These are phyloP conservation scores for Ogataea corticis DNA, from an alignment of 805 yeast genomes.

Conservation along the genomic window DNA sequence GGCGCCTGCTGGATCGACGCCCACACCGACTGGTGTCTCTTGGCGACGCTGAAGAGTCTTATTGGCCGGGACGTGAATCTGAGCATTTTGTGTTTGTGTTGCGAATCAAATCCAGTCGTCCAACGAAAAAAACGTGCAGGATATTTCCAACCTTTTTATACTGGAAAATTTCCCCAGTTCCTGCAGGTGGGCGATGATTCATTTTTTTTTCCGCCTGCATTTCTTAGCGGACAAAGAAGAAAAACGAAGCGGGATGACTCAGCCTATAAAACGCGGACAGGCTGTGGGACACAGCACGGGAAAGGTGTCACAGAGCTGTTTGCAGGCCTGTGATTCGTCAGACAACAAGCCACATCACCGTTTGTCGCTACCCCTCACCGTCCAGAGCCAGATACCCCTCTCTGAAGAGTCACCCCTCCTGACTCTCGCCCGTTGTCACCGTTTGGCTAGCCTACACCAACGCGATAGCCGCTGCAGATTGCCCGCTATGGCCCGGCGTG, in stretches of 20 bases:
- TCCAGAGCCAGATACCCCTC: background rate
- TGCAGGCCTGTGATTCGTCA: background rate
- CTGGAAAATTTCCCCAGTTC: constrained; percentile 5
- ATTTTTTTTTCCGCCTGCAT: constrained; percentile 4
- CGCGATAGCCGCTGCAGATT: background rate
- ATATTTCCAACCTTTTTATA: constrained; percentile 3
- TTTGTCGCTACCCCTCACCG: background rate
- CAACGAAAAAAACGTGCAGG: background rate
- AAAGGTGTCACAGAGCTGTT: background rate
- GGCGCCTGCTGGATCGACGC: constrained; percentile 50
- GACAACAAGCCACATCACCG: background rate
- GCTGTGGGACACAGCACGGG: background rate
- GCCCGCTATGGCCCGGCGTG: background rate
- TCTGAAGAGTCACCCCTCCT: constrained; percentile 1
- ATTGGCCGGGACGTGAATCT: constrained; percentile 16
- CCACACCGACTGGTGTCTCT: constrained; percentile 32
- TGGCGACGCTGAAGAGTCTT: constrained; percentile 12
- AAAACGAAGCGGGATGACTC: background rate
- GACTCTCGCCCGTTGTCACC: constrained; percentile 8
- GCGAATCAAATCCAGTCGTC: background rate
- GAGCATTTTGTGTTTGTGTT: constrained; percentile 18
- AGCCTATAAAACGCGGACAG: background rate
- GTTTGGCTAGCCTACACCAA: constrained; percentile 3
- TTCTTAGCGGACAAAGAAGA: too few species aligned
- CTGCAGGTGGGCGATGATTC: constrained; percentile 7